Evolutionary conservation across 805 yeast genomes (phyloP).

Genomic region (Suhomyces sp.): DNA sequence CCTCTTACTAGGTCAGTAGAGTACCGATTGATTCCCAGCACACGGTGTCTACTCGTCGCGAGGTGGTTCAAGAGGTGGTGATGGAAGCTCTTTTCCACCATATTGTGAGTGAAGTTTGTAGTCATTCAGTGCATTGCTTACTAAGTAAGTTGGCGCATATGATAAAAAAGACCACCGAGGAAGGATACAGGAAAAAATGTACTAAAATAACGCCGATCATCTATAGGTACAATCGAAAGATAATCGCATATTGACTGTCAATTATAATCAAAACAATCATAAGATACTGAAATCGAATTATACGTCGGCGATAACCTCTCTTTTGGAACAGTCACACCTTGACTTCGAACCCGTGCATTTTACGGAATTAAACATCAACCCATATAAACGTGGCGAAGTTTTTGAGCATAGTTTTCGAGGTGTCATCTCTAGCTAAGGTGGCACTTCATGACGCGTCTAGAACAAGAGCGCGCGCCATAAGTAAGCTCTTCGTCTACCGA

Average conservation of each 20-base stretch:
- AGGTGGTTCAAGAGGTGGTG: too few species aligned
- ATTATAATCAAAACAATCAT: slow-evolving; percentile 81
- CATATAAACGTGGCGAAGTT: background rate
- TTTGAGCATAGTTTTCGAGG: background rate
- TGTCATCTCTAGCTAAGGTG: background rate
- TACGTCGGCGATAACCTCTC: slow-evolving; percentile 78
- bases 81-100: too few species aligned
- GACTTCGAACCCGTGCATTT: slow-evolving; percentile 31
- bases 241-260: slow-evolving; percentile 78
- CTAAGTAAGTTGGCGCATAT: too few species aligned
- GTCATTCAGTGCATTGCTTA: too few species aligned
- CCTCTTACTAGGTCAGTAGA: background rate
- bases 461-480: background rate
- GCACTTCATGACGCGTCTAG: background rate
- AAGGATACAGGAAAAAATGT: slow-evolving; percentile 40
- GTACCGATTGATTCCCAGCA: too few species aligned
- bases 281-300: slow-evolving; percentile 64
- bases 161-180: background rate
- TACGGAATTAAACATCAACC: slow-evolving; percentile 9
- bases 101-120: too few species aligned
- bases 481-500: background rate
- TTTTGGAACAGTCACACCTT: slow-evolving; percentile 67
- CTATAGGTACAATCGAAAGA: slow-evolving; percentile 68
- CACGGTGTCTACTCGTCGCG: too few species aligned
- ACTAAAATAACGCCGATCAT: slow-evolving; percentile 15